Evolutionary conservation across 345 rosid species (phyloP).

Genomic region (rapeseed (Brassica napus)): DNA sequence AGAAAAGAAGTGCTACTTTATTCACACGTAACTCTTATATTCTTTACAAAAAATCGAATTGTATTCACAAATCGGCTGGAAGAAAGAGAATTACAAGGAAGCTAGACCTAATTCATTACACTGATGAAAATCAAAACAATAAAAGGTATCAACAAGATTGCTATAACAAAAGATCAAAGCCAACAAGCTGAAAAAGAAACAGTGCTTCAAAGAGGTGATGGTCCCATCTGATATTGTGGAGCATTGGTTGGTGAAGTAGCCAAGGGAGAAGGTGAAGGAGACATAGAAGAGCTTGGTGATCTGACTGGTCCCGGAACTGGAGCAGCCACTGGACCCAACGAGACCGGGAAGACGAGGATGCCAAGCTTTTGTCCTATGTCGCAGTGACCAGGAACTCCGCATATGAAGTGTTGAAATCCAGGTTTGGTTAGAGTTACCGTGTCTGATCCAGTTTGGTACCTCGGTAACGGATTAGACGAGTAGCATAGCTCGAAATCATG

Average conservation of each 20-base stretch:
- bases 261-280: neutral
- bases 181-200: too few relatives aligned
- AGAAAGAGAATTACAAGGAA: neutral
- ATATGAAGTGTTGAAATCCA: neutral
- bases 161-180: too few relatives aligned
- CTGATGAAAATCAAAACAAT: neutral
- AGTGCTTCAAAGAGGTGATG: too few relatives aligned
- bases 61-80: neutral
- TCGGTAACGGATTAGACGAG: neutral
- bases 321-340: neutral
- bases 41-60: too few relatives aligned
- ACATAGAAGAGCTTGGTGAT: neutral
- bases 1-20: too few relatives aligned
- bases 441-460: neutral
- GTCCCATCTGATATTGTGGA: too few relatives aligned
- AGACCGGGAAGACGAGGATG: neutral
- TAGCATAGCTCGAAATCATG: neutral
- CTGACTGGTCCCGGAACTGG: neutral
- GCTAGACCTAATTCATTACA: neutral
- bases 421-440: neutral
- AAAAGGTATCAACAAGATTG: too few relatives aligned
- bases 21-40: neutral
- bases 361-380: neutral
- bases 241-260: neutral
- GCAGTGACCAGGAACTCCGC: neutral